Percentiles rank a stretch among this genome's conserved stretches.
Evolutionary conservation across 257 asterid genomes (phyloP).

Genomic region (Jaltomata sinuosa): DNA sequence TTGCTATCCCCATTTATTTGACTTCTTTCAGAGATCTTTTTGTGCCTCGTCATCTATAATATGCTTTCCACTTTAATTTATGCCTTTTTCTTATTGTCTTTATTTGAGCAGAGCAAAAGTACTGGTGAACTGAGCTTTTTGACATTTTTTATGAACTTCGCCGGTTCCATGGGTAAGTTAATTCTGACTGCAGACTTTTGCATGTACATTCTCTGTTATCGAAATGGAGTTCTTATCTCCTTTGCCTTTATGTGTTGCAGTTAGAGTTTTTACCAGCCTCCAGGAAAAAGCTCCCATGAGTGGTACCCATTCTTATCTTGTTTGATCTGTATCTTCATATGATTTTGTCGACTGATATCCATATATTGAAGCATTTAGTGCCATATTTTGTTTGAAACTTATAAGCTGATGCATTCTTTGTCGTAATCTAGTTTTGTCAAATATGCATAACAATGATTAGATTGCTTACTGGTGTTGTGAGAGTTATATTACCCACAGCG

Average conservation of each 20-base stretch:
- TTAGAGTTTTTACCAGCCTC: constrained; percentile 87
- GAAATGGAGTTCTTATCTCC: background rate
- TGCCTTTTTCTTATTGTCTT: background rate
- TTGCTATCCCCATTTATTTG: background rate
- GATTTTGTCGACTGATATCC: background rate
- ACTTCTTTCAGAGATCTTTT: background rate
- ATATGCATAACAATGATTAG: background rate
- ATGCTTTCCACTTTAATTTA: background rate
- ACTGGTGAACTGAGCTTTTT: constrained; percentile 95
- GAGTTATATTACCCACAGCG: background rate
- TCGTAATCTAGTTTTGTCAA: background rate
- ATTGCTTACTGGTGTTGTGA: background rate
- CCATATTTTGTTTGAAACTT: background rate
- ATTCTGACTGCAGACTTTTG: background rate
- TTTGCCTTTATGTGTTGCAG: constrained; percentile 35
- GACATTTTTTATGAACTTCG: constrained; percentile 83
- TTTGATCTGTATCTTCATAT: background rate
- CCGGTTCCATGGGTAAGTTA: constrained; percentile 80
- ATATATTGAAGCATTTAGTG: background rate
- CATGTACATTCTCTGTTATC: background rate
- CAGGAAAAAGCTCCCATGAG: constrained; percentile 92
- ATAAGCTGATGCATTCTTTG: background rate
- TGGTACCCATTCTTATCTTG: constrained; percentile 36
- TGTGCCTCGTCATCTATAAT: background rate
- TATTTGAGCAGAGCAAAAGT: constrained; percentile 65